phyloP scores from a whole-genome alignment of 2,329 filamentous ascomycete species.

The Hawksworthiomyces lignivorus region DNA sequence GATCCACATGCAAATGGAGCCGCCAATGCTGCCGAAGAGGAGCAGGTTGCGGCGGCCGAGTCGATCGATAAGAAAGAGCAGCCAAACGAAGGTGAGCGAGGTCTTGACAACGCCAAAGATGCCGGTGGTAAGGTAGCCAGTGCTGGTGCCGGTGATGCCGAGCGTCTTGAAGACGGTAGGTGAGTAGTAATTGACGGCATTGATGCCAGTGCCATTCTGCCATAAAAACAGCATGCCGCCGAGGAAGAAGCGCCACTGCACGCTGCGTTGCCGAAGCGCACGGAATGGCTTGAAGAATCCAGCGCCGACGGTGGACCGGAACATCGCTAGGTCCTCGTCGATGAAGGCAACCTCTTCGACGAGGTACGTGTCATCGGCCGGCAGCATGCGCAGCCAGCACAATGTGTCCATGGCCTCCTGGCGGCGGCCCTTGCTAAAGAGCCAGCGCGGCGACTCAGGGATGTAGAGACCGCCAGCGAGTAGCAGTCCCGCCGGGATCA shows the following conservation, averaged over 20 bases:
- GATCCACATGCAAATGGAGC: slow-evolving; percentile 56
- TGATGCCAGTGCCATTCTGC: slow-evolving; percentile 72
- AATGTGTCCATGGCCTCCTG: slow-evolving; percentile 11
- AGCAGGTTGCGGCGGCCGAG: slow-evolving; percentile 49
- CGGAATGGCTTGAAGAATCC: slow-evolving; percentile 71
- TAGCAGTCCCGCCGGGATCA: slow-evolving; percentile 58
- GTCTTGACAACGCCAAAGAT: slow-evolving; percentile 75
- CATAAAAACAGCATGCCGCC: slow-evolving; percentile 69
- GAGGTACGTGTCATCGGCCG: slow-evolving; percentile 54
- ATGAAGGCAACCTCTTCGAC: slow-evolving; percentile 65
- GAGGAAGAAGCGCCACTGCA: slow-evolving; percentile 65
- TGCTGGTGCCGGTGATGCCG: slow-evolving; percentile 37
- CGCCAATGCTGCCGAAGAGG: slow-evolving; percentile 48
- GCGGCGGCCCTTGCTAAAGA: slow-evolving; percentile 16
- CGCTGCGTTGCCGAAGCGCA: slow-evolving; percentile 44
- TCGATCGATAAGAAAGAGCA: slow-evolving; percentile 60
- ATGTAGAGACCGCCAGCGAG: slow-evolving; percentile 50
- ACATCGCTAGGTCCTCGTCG: slow-evolving; percentile 60
- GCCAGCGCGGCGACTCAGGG: slow-evolving; percentile 23
- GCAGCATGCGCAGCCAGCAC: slow-evolving; percentile 57
- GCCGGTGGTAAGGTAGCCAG: slow-evolving; percentile 54
- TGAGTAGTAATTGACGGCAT: slow-evolving; percentile 70
- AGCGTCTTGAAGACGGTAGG: slow-evolving; percentile 58
- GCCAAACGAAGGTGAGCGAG: slow-evolving; percentile 58
- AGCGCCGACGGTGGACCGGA: slow-evolving; percentile 53